phyloP scores from a whole-genome alignment of 768 basidiomycete species.

The Clathrus columnatus region DNA sequence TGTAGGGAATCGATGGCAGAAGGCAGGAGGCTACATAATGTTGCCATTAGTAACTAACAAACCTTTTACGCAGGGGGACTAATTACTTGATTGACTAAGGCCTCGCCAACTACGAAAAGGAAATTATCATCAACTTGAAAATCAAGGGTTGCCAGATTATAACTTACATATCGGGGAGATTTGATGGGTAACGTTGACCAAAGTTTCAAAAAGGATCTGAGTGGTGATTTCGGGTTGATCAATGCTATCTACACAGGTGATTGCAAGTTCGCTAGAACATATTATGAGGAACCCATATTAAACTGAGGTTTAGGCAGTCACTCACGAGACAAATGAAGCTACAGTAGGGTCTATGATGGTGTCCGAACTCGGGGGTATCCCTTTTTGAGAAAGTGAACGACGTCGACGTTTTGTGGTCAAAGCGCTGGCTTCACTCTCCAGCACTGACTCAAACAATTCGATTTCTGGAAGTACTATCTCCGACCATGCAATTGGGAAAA shows the following conservation, averaged over 20 bases:
- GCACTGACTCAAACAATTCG: neutral
- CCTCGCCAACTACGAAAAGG: conserved; percentile 14
- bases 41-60: conserved; percentile 11
- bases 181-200: neutral
- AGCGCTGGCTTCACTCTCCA: neutral
- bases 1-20: conserved; percentile 16
- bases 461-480: neutral
- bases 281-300: neutral
- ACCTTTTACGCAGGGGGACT: neutral
- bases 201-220: neutral
- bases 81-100: neutral
- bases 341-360: neutral
- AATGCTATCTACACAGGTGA: conserved; percentile 6
- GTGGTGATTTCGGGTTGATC: conserved; percentile 3
- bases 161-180: neutral
- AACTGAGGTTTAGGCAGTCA: neutral
- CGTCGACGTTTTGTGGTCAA: neutral
- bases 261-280: neutral
- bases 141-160: conserved; percentile 4
- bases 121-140: too few species aligned
- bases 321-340: neutral
- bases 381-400: too few species aligned
- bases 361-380: neutral
- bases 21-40: conserved; percentile 14
- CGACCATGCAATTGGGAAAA: neutral